Evolutionary conservation across 108 stramenopile genomes (phyloP), one percentile per base, ranked within the genome.

Genomic region (Discostella stelligeroides): DNA sequence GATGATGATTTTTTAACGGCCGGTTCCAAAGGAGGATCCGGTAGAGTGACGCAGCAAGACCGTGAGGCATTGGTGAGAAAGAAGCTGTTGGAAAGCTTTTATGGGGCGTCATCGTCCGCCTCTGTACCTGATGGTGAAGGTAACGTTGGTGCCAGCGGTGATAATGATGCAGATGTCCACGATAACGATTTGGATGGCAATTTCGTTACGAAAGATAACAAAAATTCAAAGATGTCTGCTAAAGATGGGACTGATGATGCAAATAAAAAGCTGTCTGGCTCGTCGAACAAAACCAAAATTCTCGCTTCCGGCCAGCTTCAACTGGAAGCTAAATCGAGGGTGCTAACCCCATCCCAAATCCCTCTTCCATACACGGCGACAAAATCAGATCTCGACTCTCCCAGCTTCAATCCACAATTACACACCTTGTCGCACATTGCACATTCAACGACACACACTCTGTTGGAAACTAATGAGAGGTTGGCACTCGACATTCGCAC

Each of bases 41-140:
- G 55, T 29, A 56, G 5, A 29, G 24, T 30, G 47, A 63, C 63
- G 28, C 27, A 40, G 1, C 60, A 60, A 17, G 88, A 89, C 66
- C 87, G 93, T 7, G 93, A 94, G 58, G 90, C 93, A 12, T 66
- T 92, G 67, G 81, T 94, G 40, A 87, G 93, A 17, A 88, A 89
- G 46, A 94, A 94, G 63, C 65, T 94, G 10, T 48, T 94, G 53
- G 93, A 94, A 60, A 91, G 84, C 70, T 94, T 94, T 64, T 94
- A 94, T 61, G 93, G 93, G 17, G 77, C 79, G n/a, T 64, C 81
- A 13, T 71, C 75, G 21, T 76, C 61, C 39, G n/a, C n/a, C n/a
- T n/a, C n/a, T n/a, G n/a, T n/a, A n/a, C 41, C 61, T 17, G 78
- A 48, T 13, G 72, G 39, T 50, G 49, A 40, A 27, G 58, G 61